Evolutionary conservation across 805 yeast species (phyloP), one percentile per base, ranked within the genome.

Genomic region (Kazachstania taianensis): DNA sequence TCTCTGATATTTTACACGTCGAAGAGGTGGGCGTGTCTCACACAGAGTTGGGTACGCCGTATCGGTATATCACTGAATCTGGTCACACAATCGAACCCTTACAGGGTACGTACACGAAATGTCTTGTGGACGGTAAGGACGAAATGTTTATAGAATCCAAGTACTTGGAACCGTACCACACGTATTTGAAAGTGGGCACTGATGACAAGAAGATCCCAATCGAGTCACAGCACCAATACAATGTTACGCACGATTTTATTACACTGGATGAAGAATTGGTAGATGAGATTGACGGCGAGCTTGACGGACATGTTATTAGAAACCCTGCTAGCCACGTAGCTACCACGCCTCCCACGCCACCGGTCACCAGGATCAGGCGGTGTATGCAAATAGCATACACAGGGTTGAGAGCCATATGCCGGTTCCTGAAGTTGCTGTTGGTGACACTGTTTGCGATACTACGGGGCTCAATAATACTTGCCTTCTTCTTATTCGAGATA

Each of bases 71-170:
- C 6, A 52, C 53, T 1, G 42, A 44, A 25, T 37, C 54, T 7
- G 52, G 49, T 2, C 40, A 33, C 14, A 26, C 16, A 6, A 37
- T 46, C 3, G 13, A 37, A 16, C 41, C 46, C 5, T 41, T 48
- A 1, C 52, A 49, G 8, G 43, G 43, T 5, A 13, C 40, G 5
- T 56, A 46, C 33, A 53, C 48, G 5, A 44, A 40, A 32, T 48
- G 55, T 28, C 27, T 46, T 5, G 34, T 56, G 5, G 39, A 49
- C 22, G 58, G 49, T n/a, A 40, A 49, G 7, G 41, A 41, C 16
- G 43, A 44, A 16, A 45, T 44, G 0, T 50, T 46, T 14, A 43
- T 61, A 19, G 46, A 47, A 14, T 31, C 43, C 5, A 32, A 37
- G 5, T 30, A 39, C 20, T 41, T 50, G 23, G 48, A 52, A 19